Percentiles rank a stretch among this genome's conserved stretches.
These are phyloP conservation scores for Penicillium verrucosum DNA, from an alignment of 2,329 filamentous ascomycete genomes.

Conservation along the genomic window DNA sequence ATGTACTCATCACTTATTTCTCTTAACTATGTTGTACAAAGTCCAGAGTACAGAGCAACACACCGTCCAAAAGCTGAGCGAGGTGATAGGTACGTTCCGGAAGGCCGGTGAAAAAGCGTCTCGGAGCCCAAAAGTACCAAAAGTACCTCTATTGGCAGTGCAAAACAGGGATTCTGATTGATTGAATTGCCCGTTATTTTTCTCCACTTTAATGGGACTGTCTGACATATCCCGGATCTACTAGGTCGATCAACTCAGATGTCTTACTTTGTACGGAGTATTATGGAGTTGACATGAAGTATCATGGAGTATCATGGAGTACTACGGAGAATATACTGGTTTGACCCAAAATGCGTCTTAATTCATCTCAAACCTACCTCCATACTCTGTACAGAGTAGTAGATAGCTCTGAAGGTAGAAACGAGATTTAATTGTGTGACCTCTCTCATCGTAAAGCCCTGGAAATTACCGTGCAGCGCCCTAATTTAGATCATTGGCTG, in stretches of 20 bases:
- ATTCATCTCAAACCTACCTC: neutral
- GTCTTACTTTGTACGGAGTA: neutral
- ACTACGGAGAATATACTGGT: no score
- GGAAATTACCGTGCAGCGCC: neutral
- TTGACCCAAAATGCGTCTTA: neutral
- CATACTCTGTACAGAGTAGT: no score
- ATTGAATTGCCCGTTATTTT: slow-evolving; percentile 13
- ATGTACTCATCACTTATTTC: neutral
- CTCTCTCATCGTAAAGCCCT: neutral
- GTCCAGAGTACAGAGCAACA: no score
- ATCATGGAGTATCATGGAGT: neutral
- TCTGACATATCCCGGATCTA: neutral
- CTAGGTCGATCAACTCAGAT: neutral
- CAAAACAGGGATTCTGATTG: slow-evolving; percentile 9
- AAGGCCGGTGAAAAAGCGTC: slow-evolving; percentile 5
- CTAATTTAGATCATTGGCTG: neutral
- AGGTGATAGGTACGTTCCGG: no score
- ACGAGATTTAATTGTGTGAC: neutral
- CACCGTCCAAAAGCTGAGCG: no score
- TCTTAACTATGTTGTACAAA: neutral
- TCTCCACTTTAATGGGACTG: slow-evolving; percentile 16
- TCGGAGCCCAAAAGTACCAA: neutral
- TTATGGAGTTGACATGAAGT: neutral
- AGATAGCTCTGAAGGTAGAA: no score
- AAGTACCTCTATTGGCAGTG: neutral